phyloP scores from a whole-genome alignment of 768 basidiomycete genomes.

The Russula ochroleuca region DNA sequence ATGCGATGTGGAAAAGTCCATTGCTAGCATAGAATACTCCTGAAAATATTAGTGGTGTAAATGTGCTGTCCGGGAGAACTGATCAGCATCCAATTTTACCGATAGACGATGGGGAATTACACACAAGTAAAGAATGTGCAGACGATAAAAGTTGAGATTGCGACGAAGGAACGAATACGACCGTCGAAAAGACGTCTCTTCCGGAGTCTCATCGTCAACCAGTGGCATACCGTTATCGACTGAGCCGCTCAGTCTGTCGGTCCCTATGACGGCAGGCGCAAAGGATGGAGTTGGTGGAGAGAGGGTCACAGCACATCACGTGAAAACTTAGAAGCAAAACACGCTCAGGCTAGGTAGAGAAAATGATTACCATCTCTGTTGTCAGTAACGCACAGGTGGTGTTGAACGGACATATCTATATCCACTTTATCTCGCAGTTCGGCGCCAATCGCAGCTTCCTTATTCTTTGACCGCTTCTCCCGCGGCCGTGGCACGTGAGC shows the following conservation, averaged over 20 bases:
- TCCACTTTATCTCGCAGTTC: neutral
- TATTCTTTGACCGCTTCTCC: neutral
- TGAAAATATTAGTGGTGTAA: slow-evolving; percentile 75
- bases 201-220: neutral
- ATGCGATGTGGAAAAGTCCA: slow-evolving; percentile 63
- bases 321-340: neutral
- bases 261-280: neutral
- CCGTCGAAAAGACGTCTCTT: neutral
- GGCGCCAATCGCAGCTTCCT: neutral
- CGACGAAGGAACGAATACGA: slow-evolving; percentile 14
- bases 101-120: slow-evolving; percentile 17
- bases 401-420: neutral
- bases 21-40: slow-evolving; percentile 81
- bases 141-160: slow-evolving; percentile 47
- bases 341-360: no score
- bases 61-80: slow-evolving; percentile 44
- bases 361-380: no score
- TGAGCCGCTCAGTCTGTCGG: neutral
- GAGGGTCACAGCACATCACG: neutral
- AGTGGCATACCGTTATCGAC: slow-evolving; percentile 5
- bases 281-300: neutral
- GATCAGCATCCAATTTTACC: neutral
- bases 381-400: neutral
- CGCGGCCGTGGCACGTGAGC: neutral
- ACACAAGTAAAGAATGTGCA: slow-evolving; percentile 45